A percentile compares a stretch with the other conserved stretches of the same genome.
phyloP scores from a whole-genome alignment of 2,329 filamentous ascomycete species.

The Apiospora saccharicola region DNA sequence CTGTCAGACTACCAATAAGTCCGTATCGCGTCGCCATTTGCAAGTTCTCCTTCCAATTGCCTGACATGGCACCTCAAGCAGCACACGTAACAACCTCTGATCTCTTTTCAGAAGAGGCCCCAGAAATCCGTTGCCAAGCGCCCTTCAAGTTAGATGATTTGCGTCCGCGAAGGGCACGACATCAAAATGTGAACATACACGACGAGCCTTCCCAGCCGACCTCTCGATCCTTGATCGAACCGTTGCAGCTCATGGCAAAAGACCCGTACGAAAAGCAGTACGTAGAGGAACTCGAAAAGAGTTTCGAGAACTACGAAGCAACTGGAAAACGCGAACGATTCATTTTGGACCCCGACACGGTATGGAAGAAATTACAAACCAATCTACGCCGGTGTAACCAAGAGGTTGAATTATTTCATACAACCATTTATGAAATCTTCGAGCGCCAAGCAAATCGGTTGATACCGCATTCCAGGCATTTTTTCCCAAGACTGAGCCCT shows the following conservation, averaged over 20 bases:
- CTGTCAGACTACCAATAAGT: background rate
- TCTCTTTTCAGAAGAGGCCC: background rate
- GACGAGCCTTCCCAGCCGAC: background rate
- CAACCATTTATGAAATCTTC: background rate
- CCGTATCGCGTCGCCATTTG: too few species aligned
- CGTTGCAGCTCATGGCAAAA: slow-evolving; percentile 1
- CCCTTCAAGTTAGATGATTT: background rate
- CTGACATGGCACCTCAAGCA: background rate
- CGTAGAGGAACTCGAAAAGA: slow-evolving; percentile 18
- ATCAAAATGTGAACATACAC: background rate
- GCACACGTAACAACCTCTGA: background rate
- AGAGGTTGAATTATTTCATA: background rate
- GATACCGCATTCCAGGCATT: background rate
- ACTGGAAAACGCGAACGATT: background rate
- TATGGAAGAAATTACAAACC: background rate
- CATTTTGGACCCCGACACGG: background rate
- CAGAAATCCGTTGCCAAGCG: background rate
- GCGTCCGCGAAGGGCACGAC: background rate
- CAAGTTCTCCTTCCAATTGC: background rate
- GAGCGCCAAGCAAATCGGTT: background rate
- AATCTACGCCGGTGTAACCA: background rate
- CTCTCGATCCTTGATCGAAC: background rate
- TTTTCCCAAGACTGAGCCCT: background rate
- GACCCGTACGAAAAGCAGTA: slow-evolving; percentile 24
- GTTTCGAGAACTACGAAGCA: slow-evolving; percentile 2